phyloP scores from a whole-genome alignment of 2,329 filamentous ascomycete species.

The Diplodia sapinea region DNA sequence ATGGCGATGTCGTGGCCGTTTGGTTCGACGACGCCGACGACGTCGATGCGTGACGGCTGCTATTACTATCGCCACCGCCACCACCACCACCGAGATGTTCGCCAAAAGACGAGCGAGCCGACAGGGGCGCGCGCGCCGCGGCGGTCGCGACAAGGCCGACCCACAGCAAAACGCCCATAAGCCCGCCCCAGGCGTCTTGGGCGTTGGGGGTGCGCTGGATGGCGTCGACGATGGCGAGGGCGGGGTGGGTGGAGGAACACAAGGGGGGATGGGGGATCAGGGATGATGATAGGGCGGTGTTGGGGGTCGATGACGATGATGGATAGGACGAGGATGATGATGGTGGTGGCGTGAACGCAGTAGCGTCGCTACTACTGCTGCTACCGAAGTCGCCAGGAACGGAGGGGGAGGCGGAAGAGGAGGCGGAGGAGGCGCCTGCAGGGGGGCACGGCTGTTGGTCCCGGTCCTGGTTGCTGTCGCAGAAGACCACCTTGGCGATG shows the following conservation, averaged over 20 bases:
- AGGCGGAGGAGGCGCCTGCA: background rate
- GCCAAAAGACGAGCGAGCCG: conserved; percentile 1
- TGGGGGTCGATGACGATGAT: background rate
- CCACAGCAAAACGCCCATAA: conserved; percentile 44
- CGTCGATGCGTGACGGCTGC: background rate
- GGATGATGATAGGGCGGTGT: background rate
- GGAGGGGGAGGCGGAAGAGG: background rate
- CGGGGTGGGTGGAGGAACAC: conserved; percentile 18
- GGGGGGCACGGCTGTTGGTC: background rate
- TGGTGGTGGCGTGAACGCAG: background rate
- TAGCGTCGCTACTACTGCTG: background rate
- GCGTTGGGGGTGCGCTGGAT: conserved; percentile 35
- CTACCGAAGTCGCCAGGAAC: background rate
- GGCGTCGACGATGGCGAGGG: conserved; percentile 27
- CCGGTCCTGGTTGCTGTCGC: background rate
- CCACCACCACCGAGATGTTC: background rate
- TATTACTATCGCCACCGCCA: background rate
- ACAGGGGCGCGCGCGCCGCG: conserved; percentile 34
- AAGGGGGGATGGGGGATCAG: background rate
- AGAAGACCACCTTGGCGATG: background rate
- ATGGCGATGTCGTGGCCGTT: too few species aligned
- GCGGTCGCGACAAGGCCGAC: conserved; percentile 41
- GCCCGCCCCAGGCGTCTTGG: conserved; percentile 41
- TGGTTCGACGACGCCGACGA: background rate
- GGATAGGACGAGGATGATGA: too few species aligned